These are phyloP conservation scores for Solanum arcanum DNA, from an alignment of 257 asterid genomes.

Conservation along the genomic window DNA sequence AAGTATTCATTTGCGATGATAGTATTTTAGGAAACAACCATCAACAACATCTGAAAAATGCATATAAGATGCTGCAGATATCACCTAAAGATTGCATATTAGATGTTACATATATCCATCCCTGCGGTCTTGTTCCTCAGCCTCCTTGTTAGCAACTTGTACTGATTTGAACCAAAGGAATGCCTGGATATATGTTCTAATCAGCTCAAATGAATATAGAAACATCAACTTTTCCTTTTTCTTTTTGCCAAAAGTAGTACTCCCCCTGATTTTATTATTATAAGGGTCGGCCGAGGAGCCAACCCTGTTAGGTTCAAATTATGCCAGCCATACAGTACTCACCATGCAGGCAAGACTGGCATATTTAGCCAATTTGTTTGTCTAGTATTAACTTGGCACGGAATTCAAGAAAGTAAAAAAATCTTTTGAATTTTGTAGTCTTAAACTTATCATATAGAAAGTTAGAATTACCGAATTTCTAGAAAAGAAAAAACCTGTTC, in stretches of 20 bases:
- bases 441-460: background rate
- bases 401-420: background rate
- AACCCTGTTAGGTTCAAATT: no score
- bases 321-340: no score
- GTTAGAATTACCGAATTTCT: background rate
- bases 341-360: no score
- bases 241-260: background rate
- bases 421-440: background rate
- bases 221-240: background rate
- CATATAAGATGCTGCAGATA: background rate
- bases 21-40: background rate
- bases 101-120: conserved; percentile 57
- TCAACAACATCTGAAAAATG: background rate
- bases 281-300: no score
- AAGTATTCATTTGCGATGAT: background rate
- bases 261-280: background rate
- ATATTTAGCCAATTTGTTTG: background rate
- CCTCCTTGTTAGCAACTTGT: conserved; percentile 81
- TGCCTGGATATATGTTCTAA: conserved; percentile 39
- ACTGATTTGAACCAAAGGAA: conserved; percentile 95
- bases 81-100: background rate
- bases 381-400: background rate
- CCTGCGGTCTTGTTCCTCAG: conserved; percentile 88
- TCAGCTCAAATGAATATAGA: background rate
- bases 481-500: background rate